Evolutionary conservation across 495 filamentous ascomycete species (phyloP), one percentile per base, ranked within the genome.

Genomic region (Penicillium coffeae): DNA sequence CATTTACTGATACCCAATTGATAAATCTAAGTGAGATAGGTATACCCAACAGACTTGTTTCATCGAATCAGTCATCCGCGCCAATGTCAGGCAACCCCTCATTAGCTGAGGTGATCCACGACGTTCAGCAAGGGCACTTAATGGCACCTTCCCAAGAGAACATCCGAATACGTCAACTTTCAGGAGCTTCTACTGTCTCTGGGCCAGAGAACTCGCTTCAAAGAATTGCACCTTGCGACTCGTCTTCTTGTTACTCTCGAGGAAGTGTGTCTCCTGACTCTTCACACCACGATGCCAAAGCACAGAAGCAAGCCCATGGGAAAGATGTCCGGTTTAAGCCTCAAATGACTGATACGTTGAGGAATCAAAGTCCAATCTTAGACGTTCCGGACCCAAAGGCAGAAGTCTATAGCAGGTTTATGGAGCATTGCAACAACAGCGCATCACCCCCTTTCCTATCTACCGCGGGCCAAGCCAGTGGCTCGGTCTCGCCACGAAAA

Each of bases 1-100:
- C 45, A 34, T 16, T 45, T n/a, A 20, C 48, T 2, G 68, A 65
- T 19, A 30, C 40, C 21, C 48, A 47, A 21, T 56, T 64, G 12
- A 42, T 69, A 21, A 62, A 71, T 46, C 54, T 72, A 21, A 60
- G 45, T 8, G 65, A 69, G 10, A 49, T 73, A 45, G 58, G 63
- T 12, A 71, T 72, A 21, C 59, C 69, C 3, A 53, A 56, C 34
- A 44, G 54, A 39, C 55, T 71, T 9, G 65, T 58, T 2, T 64
- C 62, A 8, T 51, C 52, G 10, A 51, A 54, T 14, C 51, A 58
- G 8, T 59, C 60, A 8, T 61, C 68, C 21, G 52, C 35, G 3
- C n/a, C 51, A 8, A 40, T 45, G 12, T 63, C 68, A n/a, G 42
- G 41, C 47, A 60, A 58, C 21, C 49, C 51, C 9, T 64, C 60